A percentile compares a stretch with the other conserved stretches of the same genome.
phyloP scores from a whole-genome alignment of 805 yeast species.

The Hanseniaspora singularis region DNA sequence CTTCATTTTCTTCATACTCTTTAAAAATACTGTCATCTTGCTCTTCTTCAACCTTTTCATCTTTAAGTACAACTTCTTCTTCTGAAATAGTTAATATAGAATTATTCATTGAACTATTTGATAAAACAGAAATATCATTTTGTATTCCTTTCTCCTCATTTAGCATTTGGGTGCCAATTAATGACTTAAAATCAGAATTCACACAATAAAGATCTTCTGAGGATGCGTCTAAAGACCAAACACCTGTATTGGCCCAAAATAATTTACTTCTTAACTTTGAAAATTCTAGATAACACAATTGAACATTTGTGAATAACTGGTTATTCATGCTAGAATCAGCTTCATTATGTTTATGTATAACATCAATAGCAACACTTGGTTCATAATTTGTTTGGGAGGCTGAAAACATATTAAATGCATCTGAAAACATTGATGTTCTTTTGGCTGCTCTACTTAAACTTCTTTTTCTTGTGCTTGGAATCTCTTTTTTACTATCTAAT shows the following conservation, averaged over 20 bases:
- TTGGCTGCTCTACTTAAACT: slow-evolving; percentile 12
- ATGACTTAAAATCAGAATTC: slow-evolving; percentile 23
- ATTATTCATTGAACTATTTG: too few species aligned
- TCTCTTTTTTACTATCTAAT: background rate
- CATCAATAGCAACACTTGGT: background rate
- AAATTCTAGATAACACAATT: slow-evolving; percentile 53
- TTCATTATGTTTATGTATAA: background rate
- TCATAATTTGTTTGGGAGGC: slow-evolving; percentile 4
- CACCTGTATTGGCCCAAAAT: slow-evolving; percentile 75
- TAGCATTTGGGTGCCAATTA: background rate
- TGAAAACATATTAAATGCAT: slow-evolving; percentile 17
- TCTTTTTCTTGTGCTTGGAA: slow-evolving; percentile 6
- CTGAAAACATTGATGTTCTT: slow-evolving; percentile 16
- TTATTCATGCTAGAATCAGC: slow-evolving; percentile 2
- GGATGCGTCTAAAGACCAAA: slow-evolving; percentile 45
- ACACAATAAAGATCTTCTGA: slow-evolving; percentile 16
- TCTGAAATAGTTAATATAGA: too few species aligned
- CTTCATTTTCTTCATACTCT: background rate
- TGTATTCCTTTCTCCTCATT: too few species aligned
- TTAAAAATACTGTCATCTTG: background rate
- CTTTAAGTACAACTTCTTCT: too few species aligned
- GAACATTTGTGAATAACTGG: slow-evolving; percentile 24
- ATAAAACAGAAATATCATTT: too few species aligned
- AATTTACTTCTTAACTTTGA: slow-evolving; percentile 55
- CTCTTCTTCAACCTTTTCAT: too few species aligned